These are phyloP conservation scores for Alectoria sarmentosa DNA, from an alignment of 495 filamentous ascomycete genomes.

Conservation along the genomic window DNA sequence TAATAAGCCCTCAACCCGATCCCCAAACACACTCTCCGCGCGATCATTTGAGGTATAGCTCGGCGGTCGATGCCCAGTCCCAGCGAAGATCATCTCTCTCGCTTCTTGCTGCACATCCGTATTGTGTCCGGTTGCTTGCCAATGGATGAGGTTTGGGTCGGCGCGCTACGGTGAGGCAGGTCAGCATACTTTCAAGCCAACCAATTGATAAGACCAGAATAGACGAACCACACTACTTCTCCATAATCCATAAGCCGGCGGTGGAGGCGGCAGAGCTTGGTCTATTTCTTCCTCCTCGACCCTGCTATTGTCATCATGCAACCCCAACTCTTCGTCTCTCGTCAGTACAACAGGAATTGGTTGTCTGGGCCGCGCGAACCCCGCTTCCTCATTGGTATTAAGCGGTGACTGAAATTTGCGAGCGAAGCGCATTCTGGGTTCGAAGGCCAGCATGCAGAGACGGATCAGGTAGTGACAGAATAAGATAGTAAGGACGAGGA, in stretches of 20 bases:
- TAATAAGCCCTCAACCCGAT: neutral
- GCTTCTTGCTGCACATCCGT: slow-evolving; percentile 18
- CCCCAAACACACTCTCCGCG: neutral
- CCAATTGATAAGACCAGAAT: neutral
- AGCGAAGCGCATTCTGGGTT: neutral
- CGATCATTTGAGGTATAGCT: slow-evolving; percentile 16
- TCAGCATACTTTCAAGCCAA: slow-evolving; percentile 3
- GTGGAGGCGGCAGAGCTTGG: slow-evolving; percentile 39
- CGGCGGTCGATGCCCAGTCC: slow-evolving; percentile 21
- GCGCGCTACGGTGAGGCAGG: slow-evolving; percentile 45
- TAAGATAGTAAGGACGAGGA: slow-evolving; percentile 64
- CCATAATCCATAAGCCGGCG: slow-evolving; percentile 87
- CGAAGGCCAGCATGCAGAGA: slow-evolving; percentile 56
- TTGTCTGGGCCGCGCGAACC: slow-evolving; percentile 52
- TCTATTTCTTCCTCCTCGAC: slow-evolving; percentile 2
- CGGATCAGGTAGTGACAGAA: slow-evolving; percentile 73
- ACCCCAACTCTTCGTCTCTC: slow-evolving; percentile 54
- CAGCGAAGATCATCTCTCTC: slow-evolving; percentile 18
- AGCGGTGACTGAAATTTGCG: neutral
- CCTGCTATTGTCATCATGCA: slow-evolving; percentile 12
- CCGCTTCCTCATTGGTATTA: slow-evolving; percentile 37
- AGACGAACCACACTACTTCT: slow-evolving; percentile 63
- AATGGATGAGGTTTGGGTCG: slow-evolving; percentile 73
- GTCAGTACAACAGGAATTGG: slow-evolving; percentile 58
- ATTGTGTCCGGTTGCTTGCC: slow-evolving; percentile 51